These are phyloP conservation scores for Quercus alba DNA, from an alignment of 306 rosid species.

Conservation along the genomic window DNA sequence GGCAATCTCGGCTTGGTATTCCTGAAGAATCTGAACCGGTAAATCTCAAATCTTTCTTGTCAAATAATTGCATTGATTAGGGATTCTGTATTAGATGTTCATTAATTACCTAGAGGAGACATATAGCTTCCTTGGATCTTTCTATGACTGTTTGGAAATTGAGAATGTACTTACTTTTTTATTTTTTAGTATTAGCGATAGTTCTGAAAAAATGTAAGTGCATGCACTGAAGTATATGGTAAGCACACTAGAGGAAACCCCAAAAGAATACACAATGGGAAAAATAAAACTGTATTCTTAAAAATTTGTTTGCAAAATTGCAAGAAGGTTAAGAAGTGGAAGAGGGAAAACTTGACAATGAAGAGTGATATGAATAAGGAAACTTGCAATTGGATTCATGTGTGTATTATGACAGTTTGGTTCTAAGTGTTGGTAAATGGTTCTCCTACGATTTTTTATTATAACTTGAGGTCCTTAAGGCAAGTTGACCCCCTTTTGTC, in stretches of 20 bases:
- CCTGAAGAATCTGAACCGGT: constrained; percentile 77
- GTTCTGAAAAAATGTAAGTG: neutral
- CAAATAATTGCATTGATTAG: neutral
- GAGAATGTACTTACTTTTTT: neutral
- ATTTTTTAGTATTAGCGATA: neutral
- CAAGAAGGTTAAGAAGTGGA: neutral
- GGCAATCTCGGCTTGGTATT: constrained; percentile 76
- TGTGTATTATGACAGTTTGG: no score
- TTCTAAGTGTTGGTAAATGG: no score
- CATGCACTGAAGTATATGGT: neutral
- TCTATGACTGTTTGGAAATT: neutral
- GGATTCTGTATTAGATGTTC: neutral
- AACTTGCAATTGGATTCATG: no score
- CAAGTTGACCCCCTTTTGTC: no score
- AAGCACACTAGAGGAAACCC: neutral
- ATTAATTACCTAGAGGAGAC: neutral
- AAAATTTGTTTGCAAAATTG: neutral
- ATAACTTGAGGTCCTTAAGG: no score
- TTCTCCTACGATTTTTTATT: no score
- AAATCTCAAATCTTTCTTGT: constrained; percentile 26
- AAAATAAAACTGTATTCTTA: neutral
- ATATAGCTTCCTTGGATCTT: neutral
- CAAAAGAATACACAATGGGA: neutral
- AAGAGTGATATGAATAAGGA: neutral
- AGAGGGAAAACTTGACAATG: neutral